These are phyloP conservation scores for Plenodomus biglobosus DNA, from an alignment of 2,329 filamentous ascomycete species.

Conservation along the genomic window DNA sequence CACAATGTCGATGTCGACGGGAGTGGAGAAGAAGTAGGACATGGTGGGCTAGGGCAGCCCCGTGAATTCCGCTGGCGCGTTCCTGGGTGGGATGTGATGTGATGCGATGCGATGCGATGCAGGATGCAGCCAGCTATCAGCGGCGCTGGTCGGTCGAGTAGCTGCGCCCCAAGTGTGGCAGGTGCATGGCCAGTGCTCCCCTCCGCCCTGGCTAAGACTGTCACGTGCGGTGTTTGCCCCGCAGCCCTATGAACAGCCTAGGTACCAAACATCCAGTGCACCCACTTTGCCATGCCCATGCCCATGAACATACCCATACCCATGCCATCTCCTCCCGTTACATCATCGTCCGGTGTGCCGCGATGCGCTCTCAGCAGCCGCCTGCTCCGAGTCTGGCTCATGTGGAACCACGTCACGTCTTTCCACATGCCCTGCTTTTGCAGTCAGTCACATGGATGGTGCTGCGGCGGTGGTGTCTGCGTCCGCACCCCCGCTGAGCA, in stretches of 20 bases:
- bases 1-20: constrained; percentile 98
- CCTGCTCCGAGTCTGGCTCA: constrained; percentile 6
- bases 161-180: constrained; percentile 20
- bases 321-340: no score
- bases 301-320: no score
- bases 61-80: constrained; percentile 10
- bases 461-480: background rate
- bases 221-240: constrained; percentile 14
- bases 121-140: no score
- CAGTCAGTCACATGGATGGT: no score
- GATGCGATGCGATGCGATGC: no score
- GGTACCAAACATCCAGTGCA: background rate
- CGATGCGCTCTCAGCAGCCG: background rate
- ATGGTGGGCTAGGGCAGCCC: constrained; percentile 52
- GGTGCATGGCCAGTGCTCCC: constrained; percentile 14
- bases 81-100: constrained; percentile 18
- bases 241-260: constrained; percentile 5
- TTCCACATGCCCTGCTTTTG: no score
- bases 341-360: constrained; percentile 8
- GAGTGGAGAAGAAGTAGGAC: constrained; percentile 94
- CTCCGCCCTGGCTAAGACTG: background rate
- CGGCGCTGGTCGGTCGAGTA: constrained; percentile 11
- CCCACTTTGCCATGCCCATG: background rate
- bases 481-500: no score
- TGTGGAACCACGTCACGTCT: constrained; percentile 20